A percentile compares a stretch with the other conserved stretches of the same genome.
These are phyloP conservation scores for Leccinum subgranulosum DNA, from an alignment of 768 basidiomycete genomes.

Conservation along the genomic window DNA sequence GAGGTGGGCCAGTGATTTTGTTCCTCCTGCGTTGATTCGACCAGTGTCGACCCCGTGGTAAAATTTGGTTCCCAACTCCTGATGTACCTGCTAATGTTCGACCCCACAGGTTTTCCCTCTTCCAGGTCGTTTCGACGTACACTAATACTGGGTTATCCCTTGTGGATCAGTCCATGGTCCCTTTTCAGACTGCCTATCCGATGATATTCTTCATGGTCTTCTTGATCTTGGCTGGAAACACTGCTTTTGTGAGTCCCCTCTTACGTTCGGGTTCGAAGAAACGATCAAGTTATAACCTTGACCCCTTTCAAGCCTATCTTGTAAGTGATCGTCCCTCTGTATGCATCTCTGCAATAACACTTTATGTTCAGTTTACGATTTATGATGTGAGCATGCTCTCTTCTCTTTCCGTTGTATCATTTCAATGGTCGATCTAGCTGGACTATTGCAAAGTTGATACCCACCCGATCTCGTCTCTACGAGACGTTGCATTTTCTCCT, in stretches of 20 bases:
- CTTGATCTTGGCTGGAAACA: conserved; percentile 88
- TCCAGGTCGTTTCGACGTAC: conserved; percentile 83
- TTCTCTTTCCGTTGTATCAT: not conserved
- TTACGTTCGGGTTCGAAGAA: not conserved
- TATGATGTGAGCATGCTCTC: conserved; percentile 58
- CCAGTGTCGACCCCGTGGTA: conserved; percentile 66
- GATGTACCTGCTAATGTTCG: not conserved
- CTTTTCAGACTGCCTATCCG: conserved; percentile 82
- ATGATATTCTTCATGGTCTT: conserved; percentile 73
- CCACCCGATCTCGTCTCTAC: conserved; percentile 52
- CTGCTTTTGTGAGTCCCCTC: conserved; percentile 74
- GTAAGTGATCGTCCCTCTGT: conserved; percentile 45
- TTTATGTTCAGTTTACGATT: conserved; percentile 61
- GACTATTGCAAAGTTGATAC: conserved; percentile 61
- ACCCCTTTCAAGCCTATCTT: conserved; percentile 63
- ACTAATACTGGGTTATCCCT: conserved; percentile 88
- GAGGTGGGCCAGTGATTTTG: conserved; percentile 60
- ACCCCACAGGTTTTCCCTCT: conserved; percentile 68
- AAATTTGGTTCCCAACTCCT: conserved; percentile 3
- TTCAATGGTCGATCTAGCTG: conserved; percentile 50
- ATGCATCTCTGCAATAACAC: not conserved
- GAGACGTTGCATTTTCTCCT: conserved; percentile 90
- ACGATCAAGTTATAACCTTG: not conserved
- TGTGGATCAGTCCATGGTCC: conserved; percentile 87
- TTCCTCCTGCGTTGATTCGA: conserved; percentile 54